Percentiles rank a stretch among this genome's conserved stretches.
These are phyloP conservation scores for Ilex asprella DNA, from an alignment of 257 asterid genomes.

Conservation along the genomic window DNA sequence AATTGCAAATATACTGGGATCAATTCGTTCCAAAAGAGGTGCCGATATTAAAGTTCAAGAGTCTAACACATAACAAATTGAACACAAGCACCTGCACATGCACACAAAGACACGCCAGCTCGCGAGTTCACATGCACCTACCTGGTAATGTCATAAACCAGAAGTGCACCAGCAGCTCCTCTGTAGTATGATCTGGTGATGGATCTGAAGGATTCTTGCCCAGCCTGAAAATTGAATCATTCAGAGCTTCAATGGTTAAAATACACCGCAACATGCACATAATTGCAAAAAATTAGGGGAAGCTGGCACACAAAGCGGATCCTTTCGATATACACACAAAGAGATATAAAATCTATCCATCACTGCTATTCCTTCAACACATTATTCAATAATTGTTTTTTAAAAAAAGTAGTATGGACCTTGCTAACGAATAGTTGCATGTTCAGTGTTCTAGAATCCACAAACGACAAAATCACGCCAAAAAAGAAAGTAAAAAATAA, in stretches of 20 bases:
- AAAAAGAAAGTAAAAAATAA: background rate
- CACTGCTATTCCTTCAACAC: too few species aligned
- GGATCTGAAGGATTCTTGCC: conserved; percentile 63
- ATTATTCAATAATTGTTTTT: too few species aligned
- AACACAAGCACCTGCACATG: background rate
- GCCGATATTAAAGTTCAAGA: too few species aligned
- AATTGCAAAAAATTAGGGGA: background rate
- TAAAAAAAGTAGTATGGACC: background rate
- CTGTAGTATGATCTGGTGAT: conserved; percentile 61
- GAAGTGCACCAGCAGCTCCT: conserved; percentile 73
- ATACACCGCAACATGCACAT: background rate
- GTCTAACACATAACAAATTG: background rate
- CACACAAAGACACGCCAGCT: background rate
- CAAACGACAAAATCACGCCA: background rate
- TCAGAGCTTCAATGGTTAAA: background rate
- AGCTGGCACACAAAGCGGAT: too few species aligned
- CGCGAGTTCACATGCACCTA: background rate
- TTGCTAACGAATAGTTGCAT: background rate
- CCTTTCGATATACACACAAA: too few species aligned
- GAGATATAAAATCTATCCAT: too few species aligned
- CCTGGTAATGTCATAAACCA: conserved; percentile 53
- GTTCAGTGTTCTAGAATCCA: background rate
- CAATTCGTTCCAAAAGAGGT: too few species aligned
- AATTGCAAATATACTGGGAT: too few species aligned
- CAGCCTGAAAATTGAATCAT: conserved; percentile 36